phyloP scores from a whole-genome alignment of 768 basidiomycete genomes.

The Psilocybe cyanescens region DNA sequence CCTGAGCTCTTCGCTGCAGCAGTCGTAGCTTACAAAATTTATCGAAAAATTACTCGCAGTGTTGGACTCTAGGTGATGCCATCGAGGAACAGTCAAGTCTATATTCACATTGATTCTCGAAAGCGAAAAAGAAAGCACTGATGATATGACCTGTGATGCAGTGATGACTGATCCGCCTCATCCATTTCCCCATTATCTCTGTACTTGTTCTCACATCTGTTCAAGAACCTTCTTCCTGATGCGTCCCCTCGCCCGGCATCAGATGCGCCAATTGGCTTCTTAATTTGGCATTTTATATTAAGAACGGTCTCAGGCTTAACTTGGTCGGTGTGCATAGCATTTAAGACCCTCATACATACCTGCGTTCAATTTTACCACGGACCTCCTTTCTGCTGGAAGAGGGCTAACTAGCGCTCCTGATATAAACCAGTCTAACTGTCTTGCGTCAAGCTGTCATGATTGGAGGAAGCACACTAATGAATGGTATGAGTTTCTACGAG shows the following conservation, averaged over 20 bases:
- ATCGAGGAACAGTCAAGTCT: not conserved
- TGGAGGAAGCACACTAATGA: no score
- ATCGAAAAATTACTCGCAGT: no score
- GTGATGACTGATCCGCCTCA: not conserved
- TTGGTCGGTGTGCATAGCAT: not conserved
- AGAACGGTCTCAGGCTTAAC: not conserved
- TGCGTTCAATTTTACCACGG: not conserved
- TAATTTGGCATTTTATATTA: not conserved
- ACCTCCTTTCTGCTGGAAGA: not conserved
- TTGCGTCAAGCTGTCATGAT: not conserved
- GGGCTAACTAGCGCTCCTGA: not conserved
- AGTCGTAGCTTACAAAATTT: no score
- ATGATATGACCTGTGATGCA: not conserved
- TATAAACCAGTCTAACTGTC: not conserved
- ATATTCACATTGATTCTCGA: not conserved
- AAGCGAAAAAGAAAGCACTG: not conserved
- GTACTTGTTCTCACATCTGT: not conserved
- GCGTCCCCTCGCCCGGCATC: not conserved
- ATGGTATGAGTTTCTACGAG: no score
- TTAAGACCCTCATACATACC: not conserved
- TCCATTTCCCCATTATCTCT: not conserved
- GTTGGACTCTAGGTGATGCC: not conserved
- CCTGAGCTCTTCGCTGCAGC: no score
- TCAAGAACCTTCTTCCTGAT: not conserved
- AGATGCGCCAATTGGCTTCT: not conserved